Base-by-base conservation (phyloP, 106 monocot species). In the Allium fistulosum region DNA sequence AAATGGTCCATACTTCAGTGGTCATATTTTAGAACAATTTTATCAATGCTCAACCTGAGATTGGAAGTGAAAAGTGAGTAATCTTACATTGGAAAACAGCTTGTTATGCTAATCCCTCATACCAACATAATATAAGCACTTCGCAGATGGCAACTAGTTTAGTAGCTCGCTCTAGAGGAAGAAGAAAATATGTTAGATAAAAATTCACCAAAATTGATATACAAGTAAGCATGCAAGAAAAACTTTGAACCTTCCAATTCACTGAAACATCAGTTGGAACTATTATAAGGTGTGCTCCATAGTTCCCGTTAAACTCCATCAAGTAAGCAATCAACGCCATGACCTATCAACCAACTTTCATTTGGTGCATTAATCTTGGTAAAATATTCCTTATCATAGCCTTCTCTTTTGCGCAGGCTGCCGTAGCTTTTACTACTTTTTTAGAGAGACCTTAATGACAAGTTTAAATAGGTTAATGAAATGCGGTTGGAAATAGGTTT, bases 221-320 rank as follows among this genome's bases (percentile, higher is more conserved):
- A 57, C 11, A 17, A 70, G 17, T 7, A 62, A 67, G 4, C 59
- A 62, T 48, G 63, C 17, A 27, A 62, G 10, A 37, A 17, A 16
- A 10, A 6, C 3, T 18, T 6, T 53, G 71, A 8, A 96, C 97
- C 92, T 97, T 97, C 97, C 97, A 97, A 74, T 97, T 97, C 17
- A 97, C 92, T 67, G 92, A 70, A 58, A 97, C 97, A 72, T 92
- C 97, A 89, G 92, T 97, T 58, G 97, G 97, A 71, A 97, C 97
- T 74, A 97, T 97, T 58, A 97, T 97, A 17, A 97, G 89, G 77
- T 97, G 97, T 7, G 97, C 92, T 11, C 97, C 97, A 77, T 92
- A 90, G 59, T 97, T 92, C 50, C 89, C 89, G 77, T 97, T 97
- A 70, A 92, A 97, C 72, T 97, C 97, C 89, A 97, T 92, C 71